Evolutionary conservation across 106 monocot species (phyloP), one percentile per base, ranked within the genome.

Genomic region (Agapanthus africanus): DNA sequence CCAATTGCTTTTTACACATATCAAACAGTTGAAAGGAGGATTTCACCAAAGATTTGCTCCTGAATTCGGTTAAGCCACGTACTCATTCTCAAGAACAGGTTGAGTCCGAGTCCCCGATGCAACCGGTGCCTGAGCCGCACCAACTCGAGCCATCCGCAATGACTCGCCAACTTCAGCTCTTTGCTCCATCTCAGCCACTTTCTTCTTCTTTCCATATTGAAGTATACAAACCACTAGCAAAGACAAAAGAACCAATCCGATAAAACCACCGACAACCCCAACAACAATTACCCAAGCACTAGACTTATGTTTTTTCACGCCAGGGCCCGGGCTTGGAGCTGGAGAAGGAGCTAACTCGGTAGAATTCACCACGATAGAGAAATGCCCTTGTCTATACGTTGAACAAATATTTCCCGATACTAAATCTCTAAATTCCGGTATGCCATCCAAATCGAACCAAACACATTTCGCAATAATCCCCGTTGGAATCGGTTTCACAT

Each of bases 11-110:
- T 77, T 73, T 68, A 66, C 63, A 79, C 72, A 73, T 27, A 69
- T 69, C 39, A 65, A 70, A 74, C 61, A 65, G 13, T 75, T 59
- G 40, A 39, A 57, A 36, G 11, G 22, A 56, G 37, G 62, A 18
- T 10, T 26, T 22, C 23, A 15, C 19, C 21, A 33, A 39, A 35
- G 30, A 35, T 36, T 3, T 21, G 18, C 39, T 34, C 26, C n/a
- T 7, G 13, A 7, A 8, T 21, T 13, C 14, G 23, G 7, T 71
- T 73, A 81, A 40, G 76, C 76, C 52, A 65, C 74, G 77, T 82
- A 82, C 54, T 88, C 88, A 9, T 67, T 84, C 72, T 88, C 88
- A 59, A 88, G 81, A 37, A 77, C 75, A 19, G 89, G 89, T 49
- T 68, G 74, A 31, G 89, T 89, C 21, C 89, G 76, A 59, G 77